These are phyloP conservation scores for Didymella pinodella DNA, from an alignment of 2,329 filamentous ascomycete species.

Conservation along the genomic window DNA sequence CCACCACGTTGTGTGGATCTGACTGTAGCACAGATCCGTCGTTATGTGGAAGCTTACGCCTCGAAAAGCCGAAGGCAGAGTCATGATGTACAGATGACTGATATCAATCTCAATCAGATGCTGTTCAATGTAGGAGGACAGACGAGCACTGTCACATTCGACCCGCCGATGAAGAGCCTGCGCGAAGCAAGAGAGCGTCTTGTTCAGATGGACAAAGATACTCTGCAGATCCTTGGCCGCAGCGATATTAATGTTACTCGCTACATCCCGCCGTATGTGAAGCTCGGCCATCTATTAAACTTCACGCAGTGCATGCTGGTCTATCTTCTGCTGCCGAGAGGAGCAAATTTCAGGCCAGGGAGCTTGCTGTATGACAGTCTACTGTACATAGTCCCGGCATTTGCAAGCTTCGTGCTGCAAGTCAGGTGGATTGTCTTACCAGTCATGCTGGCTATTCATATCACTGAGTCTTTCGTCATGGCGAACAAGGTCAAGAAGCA, in stretches of 20 bases:
- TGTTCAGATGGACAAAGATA: constrained; percentile 74
- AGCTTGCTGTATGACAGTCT: constrained; percentile 52
- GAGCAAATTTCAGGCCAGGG: constrained; percentile 46
- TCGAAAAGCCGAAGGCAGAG: constrained; percentile 64
- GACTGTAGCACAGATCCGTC: constrained; percentile 59
- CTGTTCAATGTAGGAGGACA: constrained; percentile 64
- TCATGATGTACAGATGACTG: constrained; percentile 66
- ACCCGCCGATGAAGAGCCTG: constrained; percentile 74
- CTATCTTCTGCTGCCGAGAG: constrained; percentile 41
- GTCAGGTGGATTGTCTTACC: constrained; percentile 67
- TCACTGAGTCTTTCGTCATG: constrained; percentile 65
- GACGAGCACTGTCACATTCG: constrained; percentile 65
- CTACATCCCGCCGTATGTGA: constrained; percentile 60
- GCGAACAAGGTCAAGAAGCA: constrained; percentile 59
- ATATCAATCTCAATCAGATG: constrained; percentile 71
- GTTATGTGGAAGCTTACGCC: constrained; percentile 79
- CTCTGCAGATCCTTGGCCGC: constrained; percentile 67
- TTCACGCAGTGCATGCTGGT: constrained; percentile 57
- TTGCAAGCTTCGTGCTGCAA: constrained; percentile 65
- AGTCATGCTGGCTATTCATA: constrained; percentile 70
- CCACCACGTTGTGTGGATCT: not conserved
- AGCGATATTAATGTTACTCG: constrained; percentile 63
- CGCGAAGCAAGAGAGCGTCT: constrained; percentile 73
- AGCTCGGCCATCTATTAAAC: constrained; percentile 58
- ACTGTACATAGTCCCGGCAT: constrained; percentile 60